Percentiles rank a stretch among this genome's conserved stretches.
phyloP scores from a whole-genome alignment of 306 rosid genomes.

The Vigna angularis region DNA sequence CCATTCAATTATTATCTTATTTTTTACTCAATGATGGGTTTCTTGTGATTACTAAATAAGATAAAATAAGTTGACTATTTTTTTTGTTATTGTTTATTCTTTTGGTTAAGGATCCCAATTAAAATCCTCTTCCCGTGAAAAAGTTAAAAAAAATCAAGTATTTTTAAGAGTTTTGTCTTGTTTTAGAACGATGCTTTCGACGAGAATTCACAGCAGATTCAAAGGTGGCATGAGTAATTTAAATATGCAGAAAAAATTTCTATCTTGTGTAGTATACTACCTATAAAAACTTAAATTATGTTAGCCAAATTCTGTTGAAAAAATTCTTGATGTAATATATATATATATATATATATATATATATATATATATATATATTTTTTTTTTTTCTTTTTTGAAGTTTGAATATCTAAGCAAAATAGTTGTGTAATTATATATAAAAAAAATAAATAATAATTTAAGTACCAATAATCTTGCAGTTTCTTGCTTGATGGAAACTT shows the following conservation, averaged over 20 bases:
- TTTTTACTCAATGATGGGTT: neutral
- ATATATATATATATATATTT: no score
- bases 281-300: neutral
- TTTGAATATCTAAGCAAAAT: neutral
- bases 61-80: neutral
- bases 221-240: neutral
- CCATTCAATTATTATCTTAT: neutral
- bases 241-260: neutral
- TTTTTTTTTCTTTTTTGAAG: neutral
- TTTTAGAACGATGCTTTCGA: slow-evolving; percentile 20
- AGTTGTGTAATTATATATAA: neutral
- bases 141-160: neutral
- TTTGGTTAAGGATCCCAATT: neutral
- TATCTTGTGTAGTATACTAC: neutral
- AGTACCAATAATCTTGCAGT: slow-evolving; percentile 88
- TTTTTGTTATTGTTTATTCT: neutral
- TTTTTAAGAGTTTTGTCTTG: slow-evolving; percentile 2
- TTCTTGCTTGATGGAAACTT: slow-evolving; percentile 91
- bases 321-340: neutral
- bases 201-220: slow-evolving; percentile 4
- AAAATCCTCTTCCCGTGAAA: neutral
- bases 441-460: slow-evolving; percentile 1
- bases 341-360: no score
- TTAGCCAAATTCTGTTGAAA: neutral
- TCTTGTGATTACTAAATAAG: neutral